Evolutionary conservation across 1,284 basidiomycete genomes (phyloP).

Genomic region (Sanguinoderma infundibulare): DNA sequence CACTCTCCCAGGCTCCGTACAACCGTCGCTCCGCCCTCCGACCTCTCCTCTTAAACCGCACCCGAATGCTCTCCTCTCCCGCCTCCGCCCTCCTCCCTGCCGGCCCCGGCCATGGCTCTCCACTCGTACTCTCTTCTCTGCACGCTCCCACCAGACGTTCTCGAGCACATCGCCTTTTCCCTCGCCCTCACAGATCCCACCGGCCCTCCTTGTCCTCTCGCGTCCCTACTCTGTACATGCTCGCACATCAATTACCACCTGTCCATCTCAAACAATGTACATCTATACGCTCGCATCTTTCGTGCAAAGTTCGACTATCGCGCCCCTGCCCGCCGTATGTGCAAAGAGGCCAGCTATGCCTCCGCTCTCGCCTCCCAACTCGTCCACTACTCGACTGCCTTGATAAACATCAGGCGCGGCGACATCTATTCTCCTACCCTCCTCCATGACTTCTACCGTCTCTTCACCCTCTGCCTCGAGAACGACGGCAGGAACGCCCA

Average conservation of each 20-base stretch:
- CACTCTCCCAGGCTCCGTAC: no score
- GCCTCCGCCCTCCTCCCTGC: background rate
- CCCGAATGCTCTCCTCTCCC: background rate
- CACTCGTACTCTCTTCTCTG: background rate
- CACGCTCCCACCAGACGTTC: slow-evolving; percentile 63
- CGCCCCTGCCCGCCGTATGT: slow-evolving; percentile 59
- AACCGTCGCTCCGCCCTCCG: background rate
- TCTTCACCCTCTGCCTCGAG: slow-evolving; percentile 70
- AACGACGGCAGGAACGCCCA: slow-evolving; percentile 75
- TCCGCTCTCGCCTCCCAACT: slow-evolving; percentile 54
- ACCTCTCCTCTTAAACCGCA: background rate
- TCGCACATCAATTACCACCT: slow-evolving; percentile 48
- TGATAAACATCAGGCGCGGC: slow-evolving; percentile 46
- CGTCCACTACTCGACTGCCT: slow-evolving; percentile 41
- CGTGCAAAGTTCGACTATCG: slow-evolving; percentile 63
- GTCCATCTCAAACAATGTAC: slow-evolving; percentile 48
- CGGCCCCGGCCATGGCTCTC: background rate
- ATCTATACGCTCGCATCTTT: slow-evolving; percentile 68
- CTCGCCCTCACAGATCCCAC: slow-evolving; percentile 46
- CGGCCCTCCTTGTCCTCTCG: slow-evolving; percentile 45
- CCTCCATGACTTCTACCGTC: slow-evolving; percentile 52
- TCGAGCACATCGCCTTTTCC: slow-evolving; percentile 60
- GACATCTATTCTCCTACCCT: slow-evolving; percentile 40
- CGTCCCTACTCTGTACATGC: slow-evolving; percentile 56
- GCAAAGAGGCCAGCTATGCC: slow-evolving; percentile 40